Conservation (phyloP, 352 stramenopile species). For the Plasmopara viticola region DNA sequence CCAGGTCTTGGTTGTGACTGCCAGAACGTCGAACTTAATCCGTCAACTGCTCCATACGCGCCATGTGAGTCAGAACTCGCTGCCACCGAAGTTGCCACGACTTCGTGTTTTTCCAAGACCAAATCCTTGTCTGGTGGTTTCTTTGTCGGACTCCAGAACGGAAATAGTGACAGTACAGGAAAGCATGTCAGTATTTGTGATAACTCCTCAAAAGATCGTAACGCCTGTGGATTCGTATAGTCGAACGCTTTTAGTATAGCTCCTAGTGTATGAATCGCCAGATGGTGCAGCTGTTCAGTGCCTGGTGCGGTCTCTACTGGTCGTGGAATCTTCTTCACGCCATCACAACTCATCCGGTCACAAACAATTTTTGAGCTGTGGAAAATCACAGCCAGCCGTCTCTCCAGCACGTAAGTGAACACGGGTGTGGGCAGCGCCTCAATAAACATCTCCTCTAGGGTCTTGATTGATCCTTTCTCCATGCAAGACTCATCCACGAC, state of each 20-base stretch:
- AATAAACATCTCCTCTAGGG: conserved; percentile 79
- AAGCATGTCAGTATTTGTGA: conserved; percentile 70
- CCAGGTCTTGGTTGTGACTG: conserved; percentile 54
- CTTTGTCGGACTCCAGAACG: conserved; percentile 80
- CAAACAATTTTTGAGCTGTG: conserved; percentile 67
- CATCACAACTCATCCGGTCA: conserved; percentile 46
- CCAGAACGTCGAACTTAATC: conserved; percentile 58
- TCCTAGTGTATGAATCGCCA: conserved; percentile 76
- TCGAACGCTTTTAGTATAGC: conserved; percentile 70
- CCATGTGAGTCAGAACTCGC: conserved; percentile 39
- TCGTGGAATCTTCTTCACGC: conserved; percentile 31
- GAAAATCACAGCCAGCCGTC: conserved; percentile 72
- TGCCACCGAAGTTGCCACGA: conserved; percentile 54
- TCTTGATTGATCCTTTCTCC: conserved; percentile 68
- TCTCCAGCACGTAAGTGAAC: conserved; percentile 72
- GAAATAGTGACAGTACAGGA: conserved; percentile 68
- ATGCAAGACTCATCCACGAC: conserved; percentile 63
- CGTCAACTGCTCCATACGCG: conserved; percentile 51
- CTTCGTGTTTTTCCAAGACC: conserved; percentile 29
- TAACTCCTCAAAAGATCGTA: conserved; percentile 73
- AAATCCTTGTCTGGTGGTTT: conserved; percentile 53
- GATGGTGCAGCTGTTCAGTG: conserved; percentile 72
- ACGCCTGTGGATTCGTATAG: conserved; percentile 37
- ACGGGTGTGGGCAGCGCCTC: conserved; percentile 66
- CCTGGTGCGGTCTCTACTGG: conserved; percentile 28